Evolutionary conservation across 139 green algal species (phyloP), one percentile per base, ranked within the genome.

Genomic region (Chlorella sp.): DNA sequence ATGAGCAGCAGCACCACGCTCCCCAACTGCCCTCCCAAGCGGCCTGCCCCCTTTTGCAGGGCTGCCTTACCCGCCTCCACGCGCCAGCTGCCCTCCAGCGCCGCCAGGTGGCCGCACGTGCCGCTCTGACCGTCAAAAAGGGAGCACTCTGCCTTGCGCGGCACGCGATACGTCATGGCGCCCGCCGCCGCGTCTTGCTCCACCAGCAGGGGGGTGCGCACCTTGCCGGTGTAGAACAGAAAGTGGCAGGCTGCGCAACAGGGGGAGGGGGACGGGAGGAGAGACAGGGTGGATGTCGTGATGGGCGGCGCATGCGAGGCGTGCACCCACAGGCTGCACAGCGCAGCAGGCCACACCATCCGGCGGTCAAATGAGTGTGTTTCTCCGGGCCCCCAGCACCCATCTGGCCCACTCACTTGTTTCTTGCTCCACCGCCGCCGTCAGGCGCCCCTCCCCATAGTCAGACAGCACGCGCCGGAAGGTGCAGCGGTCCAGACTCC

Each of bases 141-240:
- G 18, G 17, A 16, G 34, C 4, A 21, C 36, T 28, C 36, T 4
- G 23, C 69, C 1, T 1, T 55, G 36, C 21, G 41, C 2, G 76
- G 21, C 57, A 82, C 60, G 9, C 60, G 60, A 36, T 72, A 82
- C 18, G 15, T 15, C 57, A 82, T 60, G 36, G 0, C 60, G 36
- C 25, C 38, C 6, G 23, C 26, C 13, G 36, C 16, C 1, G 23
- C 16, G 39, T 82, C 57, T 3, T 60, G 36, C 57, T 82, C 60
- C 25, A 82, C 76, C 17, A 28, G 60, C 13, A 82, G 60, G 25
- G 76, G 76, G 3, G 76, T 82, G 15, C 20, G 4, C 34, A 82
- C 76, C 34, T 38, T 13, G 76, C 76, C 76, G 25, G 25, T 60
- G 76, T 73, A 82, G 18, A 63, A 67, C 36, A 82, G 36, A 60